Percentiles rank a stretch among this genome's conserved stretches.
Evolutionary conservation across 1,284 basidiomycete species (phyloP).

Genomic region (Kwoniella shivajii): DNA sequence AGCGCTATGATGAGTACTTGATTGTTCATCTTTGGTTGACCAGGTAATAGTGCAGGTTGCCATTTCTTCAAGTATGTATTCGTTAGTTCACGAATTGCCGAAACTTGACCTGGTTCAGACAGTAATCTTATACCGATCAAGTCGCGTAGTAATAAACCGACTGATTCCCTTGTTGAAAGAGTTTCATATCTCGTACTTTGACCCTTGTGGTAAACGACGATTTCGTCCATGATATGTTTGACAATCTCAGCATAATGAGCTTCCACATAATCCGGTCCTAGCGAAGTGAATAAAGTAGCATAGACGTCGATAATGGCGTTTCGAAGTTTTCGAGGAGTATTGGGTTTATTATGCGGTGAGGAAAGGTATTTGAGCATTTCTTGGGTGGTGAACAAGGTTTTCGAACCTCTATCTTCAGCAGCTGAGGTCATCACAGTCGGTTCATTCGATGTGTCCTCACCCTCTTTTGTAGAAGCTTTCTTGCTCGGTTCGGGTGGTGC

Average conservation of each 20-base stretch:
- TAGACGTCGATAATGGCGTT: slow-evolving; percentile 91
- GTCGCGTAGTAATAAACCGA: slow-evolving; percentile 77
- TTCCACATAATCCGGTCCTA: slow-evolving; percentile 81
- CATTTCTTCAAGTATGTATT: slow-evolving; percentile 81
- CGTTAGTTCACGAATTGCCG: slow-evolving; percentile 83
- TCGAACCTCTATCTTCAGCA: slow-evolving; percentile 62
- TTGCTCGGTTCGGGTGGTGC: slow-evolving; percentile 60
- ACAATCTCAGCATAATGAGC: slow-evolving; percentile 77
- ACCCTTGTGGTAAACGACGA: slow-evolving; percentile 64
- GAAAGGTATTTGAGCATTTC: slow-evolving; percentile 86
- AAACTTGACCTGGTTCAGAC: slow-evolving; percentile 89
- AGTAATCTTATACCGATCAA: slow-evolving; percentile 85
- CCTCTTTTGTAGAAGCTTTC: slow-evolving; percentile 62
- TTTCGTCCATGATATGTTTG: slow-evolving; percentile 74
- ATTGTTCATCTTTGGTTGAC: slow-evolving; percentile 71
- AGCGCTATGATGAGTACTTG: slow-evolving; percentile 75
- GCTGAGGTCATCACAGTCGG: slow-evolving; percentile 58
- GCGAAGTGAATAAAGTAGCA: slow-evolving; percentile 69
- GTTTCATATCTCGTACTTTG: slow-evolving; percentile 69
- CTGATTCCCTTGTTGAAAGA: slow-evolving; percentile 70
- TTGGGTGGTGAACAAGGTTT: slow-evolving; percentile 70
- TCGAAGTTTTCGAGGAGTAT: slow-evolving; percentile 68
- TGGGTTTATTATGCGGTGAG: slow-evolving; percentile 73
- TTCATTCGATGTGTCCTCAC: slow-evolving; percentile 63
- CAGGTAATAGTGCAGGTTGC: slow-evolving; percentile 84